A percentile compares a stretch with the other conserved stretches of the same genome.
Evolutionary conservation across 192 early-diverging fungal genomes (phyloP).

Genomic region (Coemansia sp.): DNA sequence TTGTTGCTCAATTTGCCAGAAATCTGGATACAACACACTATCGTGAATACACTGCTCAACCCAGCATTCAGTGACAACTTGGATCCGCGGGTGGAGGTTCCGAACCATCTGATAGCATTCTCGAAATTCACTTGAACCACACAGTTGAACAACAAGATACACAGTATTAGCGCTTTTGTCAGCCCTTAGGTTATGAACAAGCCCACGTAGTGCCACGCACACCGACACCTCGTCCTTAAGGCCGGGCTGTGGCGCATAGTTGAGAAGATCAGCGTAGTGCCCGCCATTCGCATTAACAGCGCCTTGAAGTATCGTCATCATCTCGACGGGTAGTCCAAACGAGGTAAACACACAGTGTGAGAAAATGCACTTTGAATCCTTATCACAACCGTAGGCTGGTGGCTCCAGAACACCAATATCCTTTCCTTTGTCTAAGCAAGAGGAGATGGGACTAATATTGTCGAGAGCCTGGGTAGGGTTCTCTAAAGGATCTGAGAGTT

Average conservation of each 20-base stretch:
- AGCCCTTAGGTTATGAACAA: constrained; percentile 5
- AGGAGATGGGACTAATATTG: neutral
- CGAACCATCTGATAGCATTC: constrained; percentile 16
- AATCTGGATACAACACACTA: constrained; percentile 34
- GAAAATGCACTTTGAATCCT: constrained; percentile 11
- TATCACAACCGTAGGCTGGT: neutral
- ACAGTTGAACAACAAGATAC: constrained; percentile 35
- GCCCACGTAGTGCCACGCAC: neutral
- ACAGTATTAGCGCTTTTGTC: neutral
- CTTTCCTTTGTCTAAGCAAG: neutral
- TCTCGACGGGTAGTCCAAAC: constrained; percentile 18
- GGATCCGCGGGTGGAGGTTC: constrained; percentile 1
- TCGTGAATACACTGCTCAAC: constrained; percentile 60
- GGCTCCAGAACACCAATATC: neutral
- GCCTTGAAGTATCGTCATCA: constrained; percentile 16
- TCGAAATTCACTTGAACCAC: constrained; percentile 14
- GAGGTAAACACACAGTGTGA: constrained; percentile 35
- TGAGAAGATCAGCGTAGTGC: constrained; percentile 15
- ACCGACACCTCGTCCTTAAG: neutral
- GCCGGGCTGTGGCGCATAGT: neutral
- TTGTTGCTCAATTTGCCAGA: constrained; percentile 13
- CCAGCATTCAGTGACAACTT: constrained; percentile 63
- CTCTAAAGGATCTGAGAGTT: neutral
- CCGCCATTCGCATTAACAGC: constrained; percentile 31
- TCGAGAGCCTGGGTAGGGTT: neutral